Conservation (phyloP, 2,329 filamentous ascomycete genomes). For the Ophiostoma sp. region DNA sequence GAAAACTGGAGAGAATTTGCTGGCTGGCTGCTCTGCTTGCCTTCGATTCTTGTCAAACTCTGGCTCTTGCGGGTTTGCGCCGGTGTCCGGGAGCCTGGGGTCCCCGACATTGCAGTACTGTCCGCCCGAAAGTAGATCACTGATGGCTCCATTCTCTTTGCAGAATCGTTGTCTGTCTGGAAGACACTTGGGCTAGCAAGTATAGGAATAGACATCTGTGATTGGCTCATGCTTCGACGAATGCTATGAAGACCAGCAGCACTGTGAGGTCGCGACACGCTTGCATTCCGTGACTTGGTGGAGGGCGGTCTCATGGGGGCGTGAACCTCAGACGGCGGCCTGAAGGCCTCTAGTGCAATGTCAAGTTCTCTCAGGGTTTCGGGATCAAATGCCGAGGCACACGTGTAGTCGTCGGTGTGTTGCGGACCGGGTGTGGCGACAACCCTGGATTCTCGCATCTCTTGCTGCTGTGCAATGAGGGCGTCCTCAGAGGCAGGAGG, state of each 20-base stretch:
- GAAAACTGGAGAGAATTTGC: neutral
- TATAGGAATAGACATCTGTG: conserved; percentile 28
- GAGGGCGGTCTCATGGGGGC: conserved; percentile 29
- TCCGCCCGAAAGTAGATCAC: conserved; percentile 17
- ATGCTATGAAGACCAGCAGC: neutral
- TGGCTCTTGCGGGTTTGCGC: neutral
- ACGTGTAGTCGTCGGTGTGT: neutral
- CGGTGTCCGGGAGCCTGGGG: neutral
- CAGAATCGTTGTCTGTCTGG: neutral
- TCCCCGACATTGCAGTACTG: neutral
- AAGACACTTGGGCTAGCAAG: conserved; percentile 31
- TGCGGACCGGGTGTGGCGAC: neutral
- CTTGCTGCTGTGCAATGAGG: neutral
- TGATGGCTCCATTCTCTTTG: neutral
- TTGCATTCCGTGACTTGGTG: conserved; percentile 37
- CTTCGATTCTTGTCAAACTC: neutral
- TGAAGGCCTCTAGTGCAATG: neutral
- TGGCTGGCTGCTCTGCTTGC: neutral
- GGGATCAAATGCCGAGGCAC: neutral
- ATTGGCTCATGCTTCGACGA: conserved; percentile 17
- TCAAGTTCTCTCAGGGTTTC: neutral
- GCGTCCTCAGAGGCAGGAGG: neutral
- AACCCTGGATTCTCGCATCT: neutral
- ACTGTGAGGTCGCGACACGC: conserved; percentile 24
- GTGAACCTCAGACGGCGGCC: neutral